Percentiles rank a stretch among this genome's conserved stretches.
These are phyloP conservation scores for Penicillium paradoxum DNA, from an alignment of 495 filamentous ascomycete species.

Conservation along the genomic window DNA sequence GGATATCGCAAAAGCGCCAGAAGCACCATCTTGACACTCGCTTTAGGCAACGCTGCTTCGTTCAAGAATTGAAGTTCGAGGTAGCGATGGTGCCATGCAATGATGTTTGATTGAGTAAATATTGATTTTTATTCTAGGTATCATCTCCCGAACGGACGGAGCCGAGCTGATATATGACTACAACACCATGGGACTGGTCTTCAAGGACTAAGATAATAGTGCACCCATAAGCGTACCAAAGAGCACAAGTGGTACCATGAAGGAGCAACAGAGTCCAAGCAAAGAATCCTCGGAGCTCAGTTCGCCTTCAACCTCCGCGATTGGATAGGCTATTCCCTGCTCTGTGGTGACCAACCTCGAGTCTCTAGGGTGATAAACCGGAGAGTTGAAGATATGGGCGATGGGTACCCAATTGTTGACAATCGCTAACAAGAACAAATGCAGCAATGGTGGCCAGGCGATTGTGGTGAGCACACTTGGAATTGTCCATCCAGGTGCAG, in stretches of 20 bases:
- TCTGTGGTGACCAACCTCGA: neutral
- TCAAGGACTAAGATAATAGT: neutral
- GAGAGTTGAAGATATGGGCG: slow-evolving; percentile 24
- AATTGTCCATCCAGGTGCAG: neutral
- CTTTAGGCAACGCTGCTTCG: neutral
- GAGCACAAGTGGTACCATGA: neutral
- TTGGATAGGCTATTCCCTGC: neutral
- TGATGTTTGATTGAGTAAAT: neutral
- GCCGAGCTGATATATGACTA: too few relatives aligned
- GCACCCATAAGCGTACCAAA: neutral
- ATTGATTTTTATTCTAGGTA: too few relatives aligned
- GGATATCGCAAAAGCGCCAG: neutral
- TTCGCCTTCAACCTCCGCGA: neutral
- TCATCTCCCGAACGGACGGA: too few relatives aligned
- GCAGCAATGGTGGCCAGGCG: slow-evolving; percentile 28
- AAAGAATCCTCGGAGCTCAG: neutral
- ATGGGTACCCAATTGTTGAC: slow-evolving; percentile 25
- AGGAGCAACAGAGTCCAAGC: neutral
- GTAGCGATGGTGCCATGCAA: neutral
- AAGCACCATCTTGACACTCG: neutral
- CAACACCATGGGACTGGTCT: too few relatives aligned
- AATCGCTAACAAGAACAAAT: slow-evolving; percentile 23
- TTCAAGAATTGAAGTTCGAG: neutral
- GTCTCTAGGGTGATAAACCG: slow-evolving; percentile 14
- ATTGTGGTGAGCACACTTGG: slow-evolving; percentile 15